Base-by-base conservation (phyloP, 2,329 filamentous ascomycete species). In the Westerdykella aurantiaca region DNA sequence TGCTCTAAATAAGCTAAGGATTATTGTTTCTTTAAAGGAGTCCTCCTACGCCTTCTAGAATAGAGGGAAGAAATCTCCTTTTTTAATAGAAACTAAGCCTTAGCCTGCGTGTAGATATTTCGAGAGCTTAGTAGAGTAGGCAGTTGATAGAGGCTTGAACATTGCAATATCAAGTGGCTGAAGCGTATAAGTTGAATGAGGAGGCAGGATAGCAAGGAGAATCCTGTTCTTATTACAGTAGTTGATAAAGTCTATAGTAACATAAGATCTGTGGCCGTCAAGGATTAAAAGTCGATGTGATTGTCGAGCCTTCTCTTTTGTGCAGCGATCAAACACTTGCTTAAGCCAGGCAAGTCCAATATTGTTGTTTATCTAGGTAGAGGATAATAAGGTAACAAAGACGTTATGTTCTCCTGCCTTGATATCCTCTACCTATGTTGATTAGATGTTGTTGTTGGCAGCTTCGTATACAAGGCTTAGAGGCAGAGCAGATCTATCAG, bases 211-310 rank as follows among this genome's bases (percentile, higher is more conserved):
- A n/a, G n/a, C n/a, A n/a, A n/a, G n/a, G n/a, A n/a, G n/a, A n/a
- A 53, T 51, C 37, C 39, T 38, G 16, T 51, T 40, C 11, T 40
- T 9, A 39, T 53, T 25, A 37, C 45, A 52, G 23, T 47, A 54
- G 5, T 50, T 39, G 22, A 51, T 48, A 40, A 50, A 53, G 4
- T 41, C 37, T 13, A 23, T 40, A 13, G 48, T 45, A 4, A 52
- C 18, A 37, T 50, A 40, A 37, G 45, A 49, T 16, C 46, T 42
- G 41, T 53, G 42, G 35, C 51, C 41, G 18, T 51, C 37, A 23
- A 53, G 14, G 34, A 51, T 48, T 10, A 53, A 42, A 18, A 53
- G 31, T 11, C 44, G 37, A n/a, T 42, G 48, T 14, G 21, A 38
- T 42, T 22, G 13, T 33, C 40, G 39, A 11, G 49, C 41, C n/a